Evolutionary conservation across 164 flowering plant genomes (phyloP).

Genomic region (Tetrastigma voinierianum): DNA sequence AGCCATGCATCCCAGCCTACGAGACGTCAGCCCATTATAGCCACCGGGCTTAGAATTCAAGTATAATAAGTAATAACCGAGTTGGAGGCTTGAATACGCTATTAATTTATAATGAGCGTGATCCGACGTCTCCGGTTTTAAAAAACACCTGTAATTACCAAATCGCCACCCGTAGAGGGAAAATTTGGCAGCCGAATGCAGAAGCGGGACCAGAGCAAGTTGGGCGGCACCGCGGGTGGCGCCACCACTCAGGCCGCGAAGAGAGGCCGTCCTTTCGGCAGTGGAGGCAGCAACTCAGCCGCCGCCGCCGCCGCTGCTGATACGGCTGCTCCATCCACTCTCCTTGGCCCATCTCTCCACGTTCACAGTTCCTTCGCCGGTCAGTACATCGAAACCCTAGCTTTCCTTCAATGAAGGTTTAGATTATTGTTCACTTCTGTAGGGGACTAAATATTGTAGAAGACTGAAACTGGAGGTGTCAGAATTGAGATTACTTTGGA

Average conservation of each 20-base stretch:
- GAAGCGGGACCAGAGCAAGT: conserved; percentile 66
- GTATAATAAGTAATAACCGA: no score
- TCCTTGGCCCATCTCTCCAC: conserved; percentile 92
- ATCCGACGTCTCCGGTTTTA: background rate
- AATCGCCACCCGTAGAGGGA: background rate
- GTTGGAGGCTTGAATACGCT: no score
- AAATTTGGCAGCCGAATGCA: conserved; percentile 35
- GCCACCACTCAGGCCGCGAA: conserved; percentile 60
- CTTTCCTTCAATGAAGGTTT: background rate
- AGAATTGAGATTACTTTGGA: no score
- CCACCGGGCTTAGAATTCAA: background rate
- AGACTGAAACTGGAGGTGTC: no score
- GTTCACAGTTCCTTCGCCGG: conserved; percentile 82
- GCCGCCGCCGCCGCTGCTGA: conserved; percentile 52
- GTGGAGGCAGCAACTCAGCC: conserved; percentile 36
- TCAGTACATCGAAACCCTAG: conserved; percentile 27
- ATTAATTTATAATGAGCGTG: conserved; percentile 5
- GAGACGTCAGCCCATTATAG: no score
- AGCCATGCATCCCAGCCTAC: no score
- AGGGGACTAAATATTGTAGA: background rate
- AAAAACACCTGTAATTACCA: conserved; percentile 8
- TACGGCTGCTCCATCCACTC: conserved; percentile 57
- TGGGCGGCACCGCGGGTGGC: conserved; percentile 59
- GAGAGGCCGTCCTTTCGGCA: conserved; percentile 90
- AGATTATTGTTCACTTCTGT: no score